A percentile compares a stretch with the other conserved stretches of the same genome.
These are phyloP conservation scores for Paxillus involutus DNA, from an alignment of 768 basidiomycete genomes.

Conservation along the genomic window DNA sequence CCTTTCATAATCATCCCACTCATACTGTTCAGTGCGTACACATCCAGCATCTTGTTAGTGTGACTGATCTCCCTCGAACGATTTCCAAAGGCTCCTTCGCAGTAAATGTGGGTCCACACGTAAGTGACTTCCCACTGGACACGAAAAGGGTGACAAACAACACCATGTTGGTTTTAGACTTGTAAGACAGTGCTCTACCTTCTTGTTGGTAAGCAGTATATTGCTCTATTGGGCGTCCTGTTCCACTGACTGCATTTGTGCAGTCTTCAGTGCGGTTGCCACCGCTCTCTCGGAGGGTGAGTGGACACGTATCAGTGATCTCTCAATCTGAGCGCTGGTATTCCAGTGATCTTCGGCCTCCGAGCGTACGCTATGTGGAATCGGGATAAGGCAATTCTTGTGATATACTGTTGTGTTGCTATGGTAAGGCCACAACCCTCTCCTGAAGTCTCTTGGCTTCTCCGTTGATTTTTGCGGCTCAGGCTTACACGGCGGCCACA, in stretches of 20 bases:
- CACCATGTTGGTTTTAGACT: background rate
- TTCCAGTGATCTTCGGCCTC: too few species aligned
- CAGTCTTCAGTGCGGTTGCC: background rate
- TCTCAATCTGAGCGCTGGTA: too few species aligned
- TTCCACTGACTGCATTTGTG: background rate
- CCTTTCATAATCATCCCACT: background rate
- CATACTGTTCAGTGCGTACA: background rate
- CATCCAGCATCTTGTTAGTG: background rate
- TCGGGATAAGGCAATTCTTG: too few species aligned
- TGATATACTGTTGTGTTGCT: too few species aligned
- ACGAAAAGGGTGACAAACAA: background rate
- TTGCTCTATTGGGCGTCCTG: background rate
- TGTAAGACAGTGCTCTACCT: background rate
- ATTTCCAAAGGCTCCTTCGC: background rate
- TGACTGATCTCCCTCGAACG: background rate
- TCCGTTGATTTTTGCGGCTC: too few species aligned
- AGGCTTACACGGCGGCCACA: too few species aligned
- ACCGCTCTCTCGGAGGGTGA: background rate
- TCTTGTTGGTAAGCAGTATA: background rate
- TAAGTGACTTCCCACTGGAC: background rate
- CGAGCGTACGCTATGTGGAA: too few species aligned
- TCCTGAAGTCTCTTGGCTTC: too few species aligned
- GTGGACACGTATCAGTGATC: background rate
- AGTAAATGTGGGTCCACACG: background rate
- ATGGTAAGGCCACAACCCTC: too few species aligned